These are phyloP conservation scores for Umbilicaria muhlenbergii DNA, from an alignment of 495 filamentous ascomycete genomes.

Conservation along the genomic window DNA sequence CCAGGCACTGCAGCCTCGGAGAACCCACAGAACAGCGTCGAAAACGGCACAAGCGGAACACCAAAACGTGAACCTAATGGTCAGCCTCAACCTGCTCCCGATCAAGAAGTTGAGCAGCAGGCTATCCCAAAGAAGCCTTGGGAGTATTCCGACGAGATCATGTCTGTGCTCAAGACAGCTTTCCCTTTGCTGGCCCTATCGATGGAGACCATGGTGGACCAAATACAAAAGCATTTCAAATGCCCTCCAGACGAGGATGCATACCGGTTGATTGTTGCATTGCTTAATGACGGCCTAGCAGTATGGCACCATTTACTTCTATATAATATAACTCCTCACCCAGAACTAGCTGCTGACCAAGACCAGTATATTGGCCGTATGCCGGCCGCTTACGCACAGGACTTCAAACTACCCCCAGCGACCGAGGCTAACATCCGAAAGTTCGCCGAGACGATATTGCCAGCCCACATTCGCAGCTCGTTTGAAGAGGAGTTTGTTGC, in stretches of 20 bases:
- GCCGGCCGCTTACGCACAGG: constrained; percentile 71
- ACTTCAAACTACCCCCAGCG: constrained; percentile 74
- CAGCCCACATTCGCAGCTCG: constrained; percentile 76
- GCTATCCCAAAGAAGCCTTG: constrained; percentile 56
- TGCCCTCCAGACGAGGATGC: constrained; percentile 97
- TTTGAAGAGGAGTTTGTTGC: constrained; percentile 93
- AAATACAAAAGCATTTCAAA: constrained; percentile 97
- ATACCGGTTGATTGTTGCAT: constrained; percentile 89
- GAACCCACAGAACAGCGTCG: constrained; percentile 17
- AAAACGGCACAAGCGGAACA: constrained; percentile 15
- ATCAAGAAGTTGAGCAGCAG: constrained; percentile 17
- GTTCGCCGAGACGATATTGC: constrained; percentile 92
- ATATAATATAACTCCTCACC: background rate
- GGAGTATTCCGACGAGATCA: constrained; percentile 93
- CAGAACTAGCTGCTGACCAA: background rate
- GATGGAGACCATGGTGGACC: constrained; percentile 99
- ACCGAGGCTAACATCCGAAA: constrained; percentile 93
- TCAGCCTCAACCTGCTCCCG: constrained; percentile 12
- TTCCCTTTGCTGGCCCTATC: constrained; percentile 91
- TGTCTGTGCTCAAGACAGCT: constrained; percentile 83
- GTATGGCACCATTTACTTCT: constrained; percentile 19
- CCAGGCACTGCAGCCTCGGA: constrained; percentile 34
- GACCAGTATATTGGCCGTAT: constrained; percentile 65
- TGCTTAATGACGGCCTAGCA: constrained; percentile 81
- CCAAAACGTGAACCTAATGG: constrained; percentile 26